phyloP scores from a whole-genome alignment of 257 asterid genomes.

The Ligustrum vulgare region DNA sequence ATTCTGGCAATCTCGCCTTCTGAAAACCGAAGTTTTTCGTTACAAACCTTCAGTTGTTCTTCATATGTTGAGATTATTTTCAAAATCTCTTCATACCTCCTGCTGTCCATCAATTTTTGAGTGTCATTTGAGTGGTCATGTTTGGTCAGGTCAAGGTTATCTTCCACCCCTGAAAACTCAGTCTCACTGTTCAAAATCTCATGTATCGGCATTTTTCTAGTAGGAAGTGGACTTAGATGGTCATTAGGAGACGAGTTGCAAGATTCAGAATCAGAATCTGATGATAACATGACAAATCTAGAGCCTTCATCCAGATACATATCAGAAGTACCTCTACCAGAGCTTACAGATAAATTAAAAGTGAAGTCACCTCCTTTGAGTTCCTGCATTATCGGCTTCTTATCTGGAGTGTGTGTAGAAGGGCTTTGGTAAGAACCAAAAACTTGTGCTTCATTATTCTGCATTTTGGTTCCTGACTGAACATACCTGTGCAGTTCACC shows the following conservation, averaged over 20 bases:
- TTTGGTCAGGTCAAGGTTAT: constrained; percentile 10
- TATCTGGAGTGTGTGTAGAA: constrained; percentile 48
- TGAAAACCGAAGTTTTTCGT: constrained; percentile 38
- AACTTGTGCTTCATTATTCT: constrained; percentile 25
- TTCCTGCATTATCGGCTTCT: constrained; percentile 34
- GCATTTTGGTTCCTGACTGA: constrained; percentile 14
- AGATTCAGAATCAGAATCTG: constrained; percentile 79
- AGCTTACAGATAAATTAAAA: constrained; percentile 46
- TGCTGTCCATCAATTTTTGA: constrained; percentile 15
- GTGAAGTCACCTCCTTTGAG: constrained; percentile 33
- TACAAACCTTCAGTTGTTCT: constrained; percentile 35
- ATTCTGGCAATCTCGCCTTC: constrained; percentile 56
- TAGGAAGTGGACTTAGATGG: constrained; percentile 19
- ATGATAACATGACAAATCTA: constrained; percentile 47
- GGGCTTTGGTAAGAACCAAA: constrained; percentile 22
- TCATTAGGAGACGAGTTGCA: constrained; percentile 35
- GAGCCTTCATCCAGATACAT: constrained; percentile 50
- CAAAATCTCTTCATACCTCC: constrained; percentile 25
- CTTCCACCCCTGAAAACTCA: constrained; percentile 12
- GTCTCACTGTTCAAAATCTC: constrained; percentile 24
- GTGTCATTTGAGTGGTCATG: constrained; percentile 18
- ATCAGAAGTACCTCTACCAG: constrained; percentile 56
- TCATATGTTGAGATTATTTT: constrained; percentile 39
- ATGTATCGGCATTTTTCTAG: constrained; percentile 27
- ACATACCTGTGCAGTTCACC: constrained; percentile 22